Percentiles rank a stretch among this genome's conserved stretches.
phyloP scores from a whole-genome alignment of 345 rosid genomes.

The Eucalyptus virginea region DNA sequence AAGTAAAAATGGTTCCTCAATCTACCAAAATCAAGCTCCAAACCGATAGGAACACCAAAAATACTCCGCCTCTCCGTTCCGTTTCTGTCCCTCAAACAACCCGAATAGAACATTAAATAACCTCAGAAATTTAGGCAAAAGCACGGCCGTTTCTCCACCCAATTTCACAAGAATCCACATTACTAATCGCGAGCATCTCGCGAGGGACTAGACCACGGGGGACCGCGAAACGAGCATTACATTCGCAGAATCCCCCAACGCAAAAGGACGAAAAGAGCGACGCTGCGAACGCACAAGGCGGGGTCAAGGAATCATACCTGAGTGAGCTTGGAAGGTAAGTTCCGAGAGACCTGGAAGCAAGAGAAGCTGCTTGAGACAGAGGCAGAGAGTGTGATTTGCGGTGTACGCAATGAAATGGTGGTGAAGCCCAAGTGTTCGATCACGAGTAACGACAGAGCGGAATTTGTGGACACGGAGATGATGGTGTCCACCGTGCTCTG shows the following conservation, averaged over 20 bases:
- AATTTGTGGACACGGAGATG: neutral
- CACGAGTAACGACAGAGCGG: neutral
- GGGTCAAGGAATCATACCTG: neutral
- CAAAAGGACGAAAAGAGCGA: neutral
- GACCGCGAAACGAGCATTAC: neutral
- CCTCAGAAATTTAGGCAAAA: neutral
- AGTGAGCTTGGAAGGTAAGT: neutral
- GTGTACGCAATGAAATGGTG: neutral
- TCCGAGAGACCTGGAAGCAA: neutral
- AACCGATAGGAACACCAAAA: neutral
- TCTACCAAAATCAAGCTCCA: neutral
- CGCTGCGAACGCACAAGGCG: neutral
- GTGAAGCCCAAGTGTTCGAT: neutral
- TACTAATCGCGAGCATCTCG: neutral
- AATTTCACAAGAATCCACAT: neutral
- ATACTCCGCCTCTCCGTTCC: neutral
- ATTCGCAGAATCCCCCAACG: neutral
- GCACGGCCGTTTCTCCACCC: neutral
- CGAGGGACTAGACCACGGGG: neutral
- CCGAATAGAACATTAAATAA: neutral
- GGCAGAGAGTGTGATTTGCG: neutral
- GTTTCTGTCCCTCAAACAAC: neutral
- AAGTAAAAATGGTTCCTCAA: neutral
- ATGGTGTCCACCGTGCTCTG: neutral
- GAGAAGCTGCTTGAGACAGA: neutral